Conservation (phyloP, 1,284 basidiomycete genomes). For the Hymenochaete sp. region DNA sequence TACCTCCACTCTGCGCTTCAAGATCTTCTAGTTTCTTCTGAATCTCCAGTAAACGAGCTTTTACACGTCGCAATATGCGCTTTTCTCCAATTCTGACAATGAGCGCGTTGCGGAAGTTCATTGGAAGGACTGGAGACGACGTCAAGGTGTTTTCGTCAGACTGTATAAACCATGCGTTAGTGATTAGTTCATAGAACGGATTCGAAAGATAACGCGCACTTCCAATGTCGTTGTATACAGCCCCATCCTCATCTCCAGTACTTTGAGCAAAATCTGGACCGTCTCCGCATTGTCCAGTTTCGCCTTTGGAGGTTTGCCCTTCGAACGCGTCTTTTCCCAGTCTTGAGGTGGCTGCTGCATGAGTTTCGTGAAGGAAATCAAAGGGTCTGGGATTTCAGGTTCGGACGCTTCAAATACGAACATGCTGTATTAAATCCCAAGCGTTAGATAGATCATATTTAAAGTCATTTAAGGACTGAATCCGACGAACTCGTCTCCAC, state of each 20-base stretch:
- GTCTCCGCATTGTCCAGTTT: slow-evolving; percentile 42
- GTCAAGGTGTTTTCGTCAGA: slow-evolving; percentile 45
- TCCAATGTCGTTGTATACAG: slow-evolving; percentile 53
- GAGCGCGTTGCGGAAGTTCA: slow-evolving; percentile 53
- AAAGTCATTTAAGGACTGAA: not conserved
- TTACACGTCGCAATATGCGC: slow-evolving; percentile 43
- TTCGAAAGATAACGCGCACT: slow-evolving; percentile 31
- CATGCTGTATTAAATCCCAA: slow-evolving; percentile 36
- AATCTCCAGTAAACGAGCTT: not conserved
- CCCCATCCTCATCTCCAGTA: slow-evolving; percentile 41
- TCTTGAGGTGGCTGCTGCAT: slow-evolving; percentile 52
- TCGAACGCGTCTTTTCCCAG: slow-evolving; percentile 56
- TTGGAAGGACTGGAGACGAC: slow-evolving; percentile 24
- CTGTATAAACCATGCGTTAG: slow-evolving; percentile 26
- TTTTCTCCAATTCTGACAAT: slow-evolving; percentile 80
- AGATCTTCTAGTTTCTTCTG: not conserved
- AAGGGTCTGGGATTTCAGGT: slow-evolving; percentile 47
- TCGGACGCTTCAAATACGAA: slow-evolving; percentile 55
- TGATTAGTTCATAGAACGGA: slow-evolving; percentile 1
- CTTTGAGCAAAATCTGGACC: slow-evolving; percentile 33
- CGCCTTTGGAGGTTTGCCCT: slow-evolving; percentile 74
- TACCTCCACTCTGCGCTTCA: not conserved
- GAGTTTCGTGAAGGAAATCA: slow-evolving; percentile 68
- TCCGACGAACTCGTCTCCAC: slow-evolving; percentile 76
- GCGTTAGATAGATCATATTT: slow-evolving; percentile 11